phyloP scores from a whole-genome alignment of 2,329 filamentous ascomycete species.

The Colletotrichum melonis region DNA sequence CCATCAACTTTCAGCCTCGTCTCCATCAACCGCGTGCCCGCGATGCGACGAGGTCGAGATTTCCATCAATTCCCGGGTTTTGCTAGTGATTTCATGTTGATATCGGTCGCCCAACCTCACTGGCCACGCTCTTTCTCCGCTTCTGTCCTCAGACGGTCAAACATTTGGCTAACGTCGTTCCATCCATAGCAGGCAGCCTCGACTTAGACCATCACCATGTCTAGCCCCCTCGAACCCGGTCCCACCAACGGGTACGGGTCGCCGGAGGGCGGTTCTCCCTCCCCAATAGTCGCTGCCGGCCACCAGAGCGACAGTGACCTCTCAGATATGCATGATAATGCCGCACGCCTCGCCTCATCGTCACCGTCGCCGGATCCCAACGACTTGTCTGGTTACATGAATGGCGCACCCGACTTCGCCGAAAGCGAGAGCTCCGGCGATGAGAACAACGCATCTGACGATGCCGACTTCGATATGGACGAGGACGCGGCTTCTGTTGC shows the following conservation, averaged over 20 bases:
- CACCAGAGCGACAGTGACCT: conserved; percentile 79
- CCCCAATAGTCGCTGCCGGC: conserved; percentile 51
- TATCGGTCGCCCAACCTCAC: conserved; percentile 48
- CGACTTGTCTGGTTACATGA: conserved; percentile 52
- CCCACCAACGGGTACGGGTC: conserved; percentile 75
- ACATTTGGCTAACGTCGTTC: conserved; percentile 49
- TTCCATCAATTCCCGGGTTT: conserved; percentile 53
- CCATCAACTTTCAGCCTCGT: conserved; percentile 59
- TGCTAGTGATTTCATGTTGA: conserved; percentile 44
- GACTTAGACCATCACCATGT: conserved; percentile 72
- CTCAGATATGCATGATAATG: conserved; percentile 75
- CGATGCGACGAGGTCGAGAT: conserved; percentile 57
- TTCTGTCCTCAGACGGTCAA: conserved; percentile 1
- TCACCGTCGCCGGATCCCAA: conserved; percentile 56
- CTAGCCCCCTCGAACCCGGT: conserved; percentile 70
- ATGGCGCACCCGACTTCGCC: conserved; percentile 54
- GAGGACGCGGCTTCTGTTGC: conserved; percentile 55
- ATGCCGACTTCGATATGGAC: conserved; percentile 82
- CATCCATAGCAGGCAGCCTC: conserved; percentile 62
- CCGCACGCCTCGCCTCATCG: conserved; percentile 59
- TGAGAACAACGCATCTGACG: conserved; percentile 68
- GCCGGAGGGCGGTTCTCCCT: conserved; percentile 60
- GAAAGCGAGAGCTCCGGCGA: conserved; percentile 60
- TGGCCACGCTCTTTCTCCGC: conserved; percentile 54
- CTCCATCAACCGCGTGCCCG: conserved; percentile 55